Evolutionary conservation across 306 rosid species (phyloP).

Genomic region (Quercus robur): DNA sequence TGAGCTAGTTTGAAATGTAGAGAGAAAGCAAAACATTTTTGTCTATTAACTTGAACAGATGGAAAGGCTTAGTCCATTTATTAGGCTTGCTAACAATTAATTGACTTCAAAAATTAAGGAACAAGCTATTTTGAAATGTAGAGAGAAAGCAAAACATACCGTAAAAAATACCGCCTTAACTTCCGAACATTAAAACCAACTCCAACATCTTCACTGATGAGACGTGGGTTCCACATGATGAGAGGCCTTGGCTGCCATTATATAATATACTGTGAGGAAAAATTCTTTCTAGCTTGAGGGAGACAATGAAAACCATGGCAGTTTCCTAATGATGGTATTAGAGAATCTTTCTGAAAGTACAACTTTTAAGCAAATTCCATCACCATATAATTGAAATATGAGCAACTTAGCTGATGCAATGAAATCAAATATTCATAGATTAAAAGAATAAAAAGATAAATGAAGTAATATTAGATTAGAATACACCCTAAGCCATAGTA

Average conservation of each 20-base stretch:
- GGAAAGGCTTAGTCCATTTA: too few relatives aligned
- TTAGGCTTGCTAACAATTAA: too few relatives aligned
- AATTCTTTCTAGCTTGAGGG: not conserved
- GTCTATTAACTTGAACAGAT: too few relatives aligned
- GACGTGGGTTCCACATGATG: conserved; percentile 96
- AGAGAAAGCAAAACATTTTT: conserved; percentile 9
- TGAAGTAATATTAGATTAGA: not conserved
- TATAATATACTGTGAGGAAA: not conserved
- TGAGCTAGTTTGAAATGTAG: not conserved
- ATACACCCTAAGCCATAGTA: not conserved
- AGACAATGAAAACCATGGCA: conserved; percentile 1
- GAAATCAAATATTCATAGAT: not conserved
- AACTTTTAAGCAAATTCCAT: not conserved
- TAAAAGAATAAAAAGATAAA: not conserved
- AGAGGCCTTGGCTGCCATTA: conserved; percentile 84
- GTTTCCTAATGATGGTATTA: not conserved
- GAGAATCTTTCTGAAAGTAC: not conserved
- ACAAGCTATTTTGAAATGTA: not conserved
- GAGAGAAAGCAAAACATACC: conserved; percentile 41
- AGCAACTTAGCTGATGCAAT: not conserved
- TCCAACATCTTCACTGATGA: conserved; percentile 92
- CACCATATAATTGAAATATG: not conserved
- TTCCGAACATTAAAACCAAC: conserved; percentile 83
- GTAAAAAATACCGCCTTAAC: conserved; percentile 77
- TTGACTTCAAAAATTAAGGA: too few relatives aligned